Conservation (phyloP, 2,329 filamentous ascomycete species). For the Sporothrix protearum region DNA sequence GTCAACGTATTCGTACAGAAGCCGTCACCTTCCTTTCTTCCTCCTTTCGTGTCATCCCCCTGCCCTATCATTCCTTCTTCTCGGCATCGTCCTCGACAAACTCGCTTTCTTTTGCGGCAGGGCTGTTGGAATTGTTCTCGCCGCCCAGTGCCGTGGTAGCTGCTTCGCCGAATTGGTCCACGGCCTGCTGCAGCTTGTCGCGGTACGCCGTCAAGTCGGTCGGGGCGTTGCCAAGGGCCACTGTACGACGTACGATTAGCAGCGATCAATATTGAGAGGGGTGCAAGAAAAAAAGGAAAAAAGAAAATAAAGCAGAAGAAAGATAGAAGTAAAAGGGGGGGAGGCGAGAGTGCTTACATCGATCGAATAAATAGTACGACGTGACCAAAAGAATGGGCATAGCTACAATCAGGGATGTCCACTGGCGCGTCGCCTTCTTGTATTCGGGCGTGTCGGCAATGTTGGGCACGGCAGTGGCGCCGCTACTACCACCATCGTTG, state of each 20-base stretch:
- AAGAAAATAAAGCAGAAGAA: neutral
- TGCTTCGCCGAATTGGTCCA: constrained; percentile 18
- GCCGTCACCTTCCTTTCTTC: neutral
- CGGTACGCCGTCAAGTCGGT: constrained; percentile 26
- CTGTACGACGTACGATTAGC: constrained; percentile 18
- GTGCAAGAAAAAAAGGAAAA: too few relatives aligned
- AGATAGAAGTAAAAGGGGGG: neutral
- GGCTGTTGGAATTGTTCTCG: neutral
- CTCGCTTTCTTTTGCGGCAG: neutral
- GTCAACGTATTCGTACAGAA: constrained; percentile 19
- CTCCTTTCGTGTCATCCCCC: neutral
- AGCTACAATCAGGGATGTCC: constrained; percentile 48
- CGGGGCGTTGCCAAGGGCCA: constrained; percentile 27
- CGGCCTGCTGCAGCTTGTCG: constrained; percentile 23
- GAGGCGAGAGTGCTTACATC: constrained; percentile 42
- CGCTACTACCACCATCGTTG: neutral
- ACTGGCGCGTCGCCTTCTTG: constrained; percentile 45
- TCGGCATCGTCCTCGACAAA: neutral
- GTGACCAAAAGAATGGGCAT: constrained; percentile 54
- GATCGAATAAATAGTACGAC: constrained; percentile 52
- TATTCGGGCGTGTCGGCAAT: constrained; percentile 42
- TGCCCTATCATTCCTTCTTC: neutral
- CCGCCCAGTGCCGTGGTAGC: neutral
- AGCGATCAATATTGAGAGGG: neutral
- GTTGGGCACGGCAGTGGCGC: constrained; percentile 24